Evolutionary conservation across 805 yeast species (phyloP), one percentile per base, ranked within the genome.

Genomic region (Millerozyma miso): DNA sequence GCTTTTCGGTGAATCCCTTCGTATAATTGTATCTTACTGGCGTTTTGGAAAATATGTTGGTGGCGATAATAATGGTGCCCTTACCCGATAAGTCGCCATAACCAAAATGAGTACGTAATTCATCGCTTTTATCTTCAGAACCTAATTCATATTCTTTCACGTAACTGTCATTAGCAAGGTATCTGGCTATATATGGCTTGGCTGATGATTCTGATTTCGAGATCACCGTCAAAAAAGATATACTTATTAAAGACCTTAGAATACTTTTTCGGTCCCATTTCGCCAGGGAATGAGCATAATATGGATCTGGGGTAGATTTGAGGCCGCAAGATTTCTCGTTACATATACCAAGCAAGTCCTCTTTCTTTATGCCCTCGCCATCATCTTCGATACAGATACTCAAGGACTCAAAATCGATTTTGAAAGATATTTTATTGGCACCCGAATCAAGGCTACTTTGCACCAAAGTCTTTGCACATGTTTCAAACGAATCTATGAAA

Each of bases 331-430:
- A 0, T 7, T 10, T 10, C 6, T 23, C 29, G 10, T 23, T 10
- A 23, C 10, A 23, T 1, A 85, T 54, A 1, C 50, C 33, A 0
- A 52, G 61, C 38, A 85, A 53, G 37, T 81, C 82, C 0, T 23
- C 29, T 10, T 23, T 23, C 29, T 23, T 23, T 2, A 90, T 77
- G 0, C 97, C 97, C 2, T 16, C 19, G 0, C 97, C 97, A 58
- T 90, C 69, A 59, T 90, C 97, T 1, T 47, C 46, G 0, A 87
- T 81, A 3, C 50, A 48, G 10, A 73, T 52, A 17, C 63, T 54
- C 4, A 74, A 49, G 1, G 62, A 50, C 0, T 52, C 40, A 3
- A 65, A 50, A 44, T 73, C 73, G 2, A 67, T 23, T 6, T 53
- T 44, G 2, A 80, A 61, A 2, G 47, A 23, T 4, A 79, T 55